Conservation (phyloP, 75 land plant species). For the Cupressus sempervirens region DNA sequence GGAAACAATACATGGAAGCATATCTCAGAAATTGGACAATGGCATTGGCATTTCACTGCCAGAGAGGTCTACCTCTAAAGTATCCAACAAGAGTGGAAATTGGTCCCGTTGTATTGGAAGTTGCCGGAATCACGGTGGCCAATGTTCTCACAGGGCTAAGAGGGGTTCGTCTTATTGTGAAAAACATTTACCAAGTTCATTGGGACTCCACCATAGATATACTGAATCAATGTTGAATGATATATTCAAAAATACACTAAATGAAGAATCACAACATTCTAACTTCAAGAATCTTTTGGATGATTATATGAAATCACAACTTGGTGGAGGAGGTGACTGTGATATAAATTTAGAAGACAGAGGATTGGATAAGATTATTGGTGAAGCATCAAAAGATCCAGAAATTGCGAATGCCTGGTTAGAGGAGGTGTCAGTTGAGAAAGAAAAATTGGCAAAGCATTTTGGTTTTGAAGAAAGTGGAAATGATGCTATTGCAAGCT, state of each 20-base stretch:
- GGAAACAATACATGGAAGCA: neutral
- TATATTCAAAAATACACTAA: conserved; percentile 1
- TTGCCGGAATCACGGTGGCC: conserved; percentile 26
- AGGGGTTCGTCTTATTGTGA: conserved; percentile 70
- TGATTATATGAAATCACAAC: conserved; percentile 47
- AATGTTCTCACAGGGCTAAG: conserved; percentile 69
- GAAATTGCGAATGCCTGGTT: conserved; percentile 46
- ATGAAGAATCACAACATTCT: neutral
- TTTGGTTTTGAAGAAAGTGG: conserved; percentile 48
- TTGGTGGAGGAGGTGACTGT: conserved; percentile 28
- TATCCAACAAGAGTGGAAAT: neutral
- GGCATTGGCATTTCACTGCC: neutral
- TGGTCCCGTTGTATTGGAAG: conserved; percentile 33
- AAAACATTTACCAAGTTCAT: conserved; percentile 67
- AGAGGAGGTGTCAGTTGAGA: conserved; percentile 63
- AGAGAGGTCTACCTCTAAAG: conserved; percentile 15
- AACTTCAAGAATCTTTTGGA: conserved; percentile 51
- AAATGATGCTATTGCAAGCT: neutral
- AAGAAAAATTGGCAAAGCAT: conserved; percentile 43
- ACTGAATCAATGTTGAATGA: conserved; percentile 4
- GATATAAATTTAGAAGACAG: conserved; percentile 28
- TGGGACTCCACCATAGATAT: conserved; percentile 17
- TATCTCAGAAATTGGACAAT: neutral
- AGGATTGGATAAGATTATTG: conserved; percentile 51
- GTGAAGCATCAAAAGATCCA: conserved; percentile 55